Base-by-base conservation (phyloP, 2,329 filamentous ascomycete species). In the Aspergillus caelatus region DNA sequence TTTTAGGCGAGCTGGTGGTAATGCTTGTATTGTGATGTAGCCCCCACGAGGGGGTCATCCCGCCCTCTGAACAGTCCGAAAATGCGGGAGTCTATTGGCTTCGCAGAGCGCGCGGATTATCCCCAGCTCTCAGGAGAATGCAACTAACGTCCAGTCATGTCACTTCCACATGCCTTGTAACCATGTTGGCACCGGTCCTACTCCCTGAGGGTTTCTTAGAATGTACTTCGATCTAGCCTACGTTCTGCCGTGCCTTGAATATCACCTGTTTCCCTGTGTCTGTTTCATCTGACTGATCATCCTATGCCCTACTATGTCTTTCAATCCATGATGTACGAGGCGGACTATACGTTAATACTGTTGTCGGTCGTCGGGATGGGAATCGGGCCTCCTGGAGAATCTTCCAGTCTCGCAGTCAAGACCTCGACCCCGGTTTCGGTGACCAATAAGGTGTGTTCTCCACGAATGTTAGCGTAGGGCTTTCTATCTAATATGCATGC, bases 341-440 rank as follows among this genome's bases (percentile, higher is more conserved):
- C 14, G 30, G 41, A 26, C 34, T 36, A 36, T 36, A 43, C n/a
- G 43, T 2, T 23, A 50, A 23, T 45, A 46, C 26, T 60, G 3
- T 61, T 61, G 21, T 26, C 36, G 53, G 26, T 16, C n/a, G 53
- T 62, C 4, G 85, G 85, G 77, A 88, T 86, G 1, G 84, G 78
- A 4, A 90, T 78, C 9, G 88, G 82, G 1, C 91, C 91, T 57
- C 91, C 91, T 1, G 91, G 91, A 36, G 90, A 93, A 72, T 89
- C 82, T 60, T 84, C 81, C 45, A 84, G 78, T 70, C 89, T 84
- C 39, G 90, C 91, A 0, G 91, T 94, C 70, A 94, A 75, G 41
- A 94, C 82, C 77, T 94, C 91, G 5, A 92, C 89, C 1, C 91
- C 91, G 67, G 88, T 86, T 71, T 91, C 90, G 0, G 91, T 94